Evolutionary conservation across 345 rosid species (phyloP), one percentile per base, ranked within the genome.

Genomic region (Hibiscus trionum): DNA sequence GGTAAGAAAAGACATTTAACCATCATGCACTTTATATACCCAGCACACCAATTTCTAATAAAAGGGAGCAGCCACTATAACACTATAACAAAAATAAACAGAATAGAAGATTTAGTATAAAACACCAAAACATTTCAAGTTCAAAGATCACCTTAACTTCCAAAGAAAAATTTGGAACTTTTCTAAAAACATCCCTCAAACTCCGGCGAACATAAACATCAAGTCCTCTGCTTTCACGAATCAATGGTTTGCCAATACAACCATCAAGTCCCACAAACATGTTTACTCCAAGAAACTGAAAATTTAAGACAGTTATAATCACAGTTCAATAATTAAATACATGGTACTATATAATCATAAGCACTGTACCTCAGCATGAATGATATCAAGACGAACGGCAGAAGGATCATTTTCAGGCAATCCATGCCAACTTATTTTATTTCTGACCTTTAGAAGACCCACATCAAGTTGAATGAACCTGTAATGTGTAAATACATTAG

Each of bases 371-470:
- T 94, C 86, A 27, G 96, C 95, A 81, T 89, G 96, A 85, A 94
- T 91, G 86, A 89, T 85, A 81, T 92, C 97, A 74, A 94, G 84
- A 78, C 77, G 99, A 71, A 94, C 97, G 75, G 99, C 97, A 74
- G 88, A 88, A 61, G 92, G 93, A 87, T 92, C 97, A 73, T 85
- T 83, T 77, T 90, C 92, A 3, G 92, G 87, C 81, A 77, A 68
- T 72, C 99, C 99, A 85, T 88, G 91, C 99, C 99, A 95, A 73
- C 85, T 85, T 65, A 95, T 82, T 78, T 92, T 91, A 90, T 95
- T 95, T 75, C 90, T 83, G 75, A 95, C 86, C 81, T 84, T 88
- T 73, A 95, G 82, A 84, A 88, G 91, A 59, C 99, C 97, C 79
- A 95, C 83, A 80, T 95, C 99, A 70, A 95, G 97, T 80, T 90